These are phyloP conservation scores for Metschnikowia vanudenii DNA, from an alignment of 805 yeast genomes.

Conservation along the genomic window DNA sequence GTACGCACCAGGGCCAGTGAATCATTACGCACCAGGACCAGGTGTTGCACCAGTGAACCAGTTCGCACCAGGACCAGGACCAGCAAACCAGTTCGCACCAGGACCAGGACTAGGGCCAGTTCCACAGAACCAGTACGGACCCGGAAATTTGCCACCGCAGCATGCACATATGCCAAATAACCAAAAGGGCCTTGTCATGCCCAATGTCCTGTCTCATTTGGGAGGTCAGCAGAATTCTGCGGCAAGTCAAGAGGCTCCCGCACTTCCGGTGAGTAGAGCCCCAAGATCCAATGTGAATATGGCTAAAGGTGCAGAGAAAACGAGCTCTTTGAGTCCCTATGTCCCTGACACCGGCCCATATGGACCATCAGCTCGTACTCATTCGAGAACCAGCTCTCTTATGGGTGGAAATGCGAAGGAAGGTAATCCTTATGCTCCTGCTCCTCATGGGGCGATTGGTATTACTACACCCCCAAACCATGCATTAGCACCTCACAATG, in stretches of 20 bases:
- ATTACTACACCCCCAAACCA: constrained; percentile 3
- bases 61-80: neutral
- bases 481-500: neutral
- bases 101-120: too few relatives aligned
- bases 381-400: constrained; percentile 41
- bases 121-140: constrained; percentile 1
- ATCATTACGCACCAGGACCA: too few relatives aligned
- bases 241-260: neutral
- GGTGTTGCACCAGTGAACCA: too few relatives aligned
- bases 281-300: constrained; percentile 29
- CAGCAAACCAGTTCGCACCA: constrained; percentile 3
- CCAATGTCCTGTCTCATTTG: neutral
- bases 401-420: constrained; percentile 42
- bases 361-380: constrained; percentile 39
- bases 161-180: neutral
- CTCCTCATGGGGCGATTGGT: constrained; percentile 3
- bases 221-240: neutral
- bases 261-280: neutral
- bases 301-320: constrained; percentile 20
- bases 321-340: constrained; percentile 36
- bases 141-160: neutral
- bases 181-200: neutral
- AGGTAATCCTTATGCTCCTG: constrained; percentile 43
- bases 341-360: constrained; percentile 46
- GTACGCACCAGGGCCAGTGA: too few relatives aligned